Percentiles rank a stretch among this genome's conserved stretches.
Evolutionary conservation across 208 protist species (phyloP).

Genomic region (Tritrichomonas foetus): DNA sequence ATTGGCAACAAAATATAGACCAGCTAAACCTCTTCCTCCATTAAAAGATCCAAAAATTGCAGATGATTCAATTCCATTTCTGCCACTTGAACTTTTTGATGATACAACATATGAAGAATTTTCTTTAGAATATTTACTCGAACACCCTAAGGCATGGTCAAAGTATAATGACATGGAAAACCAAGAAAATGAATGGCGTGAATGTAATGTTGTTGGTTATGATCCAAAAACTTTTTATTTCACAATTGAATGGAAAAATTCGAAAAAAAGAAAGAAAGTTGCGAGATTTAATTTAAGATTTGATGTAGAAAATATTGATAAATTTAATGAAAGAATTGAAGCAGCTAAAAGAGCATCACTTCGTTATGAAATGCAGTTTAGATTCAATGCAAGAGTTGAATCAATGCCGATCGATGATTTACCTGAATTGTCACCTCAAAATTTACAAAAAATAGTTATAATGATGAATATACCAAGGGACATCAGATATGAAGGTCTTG

Average conservation of each 20-base stretch:
- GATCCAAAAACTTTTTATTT: background rate
- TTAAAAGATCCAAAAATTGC: background rate
- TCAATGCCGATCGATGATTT: conserved; percentile 5
- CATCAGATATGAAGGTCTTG: background rate
- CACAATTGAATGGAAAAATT: background rate
- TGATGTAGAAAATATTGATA: background rate
- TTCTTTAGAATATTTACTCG: background rate
- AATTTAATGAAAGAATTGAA: background rate
- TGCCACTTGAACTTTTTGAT: conserved; percentile 32
- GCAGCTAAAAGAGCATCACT: background rate
- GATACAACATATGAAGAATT: conserved; percentile 36
- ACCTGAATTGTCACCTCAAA: background rate
- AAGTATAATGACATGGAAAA: background rate
- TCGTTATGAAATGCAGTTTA: background rate
- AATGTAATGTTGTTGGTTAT: background rate
- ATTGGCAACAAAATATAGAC: background rate
- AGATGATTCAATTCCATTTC: background rate
- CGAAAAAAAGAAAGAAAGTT: conserved; percentile 5
- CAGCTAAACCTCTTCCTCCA: background rate
- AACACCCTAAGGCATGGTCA: background rate
- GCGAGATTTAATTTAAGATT: conserved; percentile 25
- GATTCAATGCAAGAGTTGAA: background rate
- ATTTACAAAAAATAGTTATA: background rate
- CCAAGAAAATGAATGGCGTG: background rate
- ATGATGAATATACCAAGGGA: background rate